phyloP scores from a whole-genome alignment of 2,329 filamentous ascomycete genomes.

The Phaeophleospora eucalypticola region DNA sequence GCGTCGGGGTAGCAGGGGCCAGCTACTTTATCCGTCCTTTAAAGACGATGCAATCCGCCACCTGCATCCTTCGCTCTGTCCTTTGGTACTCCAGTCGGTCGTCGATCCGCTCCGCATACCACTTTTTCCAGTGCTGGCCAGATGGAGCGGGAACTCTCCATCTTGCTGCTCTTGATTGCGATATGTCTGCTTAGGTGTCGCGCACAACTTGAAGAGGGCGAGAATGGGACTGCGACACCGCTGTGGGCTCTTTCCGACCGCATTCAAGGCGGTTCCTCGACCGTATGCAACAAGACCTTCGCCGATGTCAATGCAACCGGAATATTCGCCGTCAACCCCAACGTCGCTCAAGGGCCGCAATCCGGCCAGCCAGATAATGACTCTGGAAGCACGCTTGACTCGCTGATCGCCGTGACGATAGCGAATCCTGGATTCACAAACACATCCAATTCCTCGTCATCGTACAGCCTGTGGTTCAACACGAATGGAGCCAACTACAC shows the following conservation, averaged over 20 bases:
- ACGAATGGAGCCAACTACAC: conserved; percentile 14
- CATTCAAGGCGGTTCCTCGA: conserved; percentile 1
- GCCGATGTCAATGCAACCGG: conserved; percentile 11
- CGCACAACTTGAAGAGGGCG: background rate
- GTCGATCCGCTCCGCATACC: too few species aligned
- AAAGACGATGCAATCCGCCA: too few species aligned
- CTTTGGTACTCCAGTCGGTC: too few species aligned
- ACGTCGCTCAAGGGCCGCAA: conserved; percentile 9
- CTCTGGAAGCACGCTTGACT: conserved; percentile 6
- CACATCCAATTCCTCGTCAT: conserved; percentile 2
- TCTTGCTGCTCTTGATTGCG: background rate
- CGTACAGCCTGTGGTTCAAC: conserved; percentile 11
- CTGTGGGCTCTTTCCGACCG: conserved; percentile 3
- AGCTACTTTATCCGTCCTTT: too few species aligned
- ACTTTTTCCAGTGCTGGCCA: too few species aligned
- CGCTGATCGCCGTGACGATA: conserved; percentile 5
- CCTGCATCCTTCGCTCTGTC: too few species aligned
- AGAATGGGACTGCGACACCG: background rate
- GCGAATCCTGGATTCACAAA: conserved; percentile 1
- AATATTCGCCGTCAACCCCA: conserved; percentile 9
- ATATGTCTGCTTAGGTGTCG: background rate
- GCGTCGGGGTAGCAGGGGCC: too few species aligned
- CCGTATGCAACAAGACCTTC: conserved; percentile 11
- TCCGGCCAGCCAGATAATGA: conserved; percentile 8
- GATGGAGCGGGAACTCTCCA: background rate